Conservation (phyloP, 1,139 yeast genomes). For the Candida buenavistaensis region DNA sequence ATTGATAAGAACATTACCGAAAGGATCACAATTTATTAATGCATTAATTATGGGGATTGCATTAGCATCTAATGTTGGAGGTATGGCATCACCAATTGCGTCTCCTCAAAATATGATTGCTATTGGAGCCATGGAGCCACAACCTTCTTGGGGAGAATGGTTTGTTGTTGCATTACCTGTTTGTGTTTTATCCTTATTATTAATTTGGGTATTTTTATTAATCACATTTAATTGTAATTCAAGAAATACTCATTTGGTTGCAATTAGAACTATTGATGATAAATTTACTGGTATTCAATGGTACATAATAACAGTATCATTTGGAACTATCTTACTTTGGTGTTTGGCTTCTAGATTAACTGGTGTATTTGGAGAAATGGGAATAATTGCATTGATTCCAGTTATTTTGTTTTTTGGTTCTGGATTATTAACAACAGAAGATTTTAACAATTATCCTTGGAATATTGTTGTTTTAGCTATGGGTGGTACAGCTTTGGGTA, state of each 20-base stretch:
- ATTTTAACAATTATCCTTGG: constrained; percentile 76
- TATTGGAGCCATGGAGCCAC: constrained; percentile 63
- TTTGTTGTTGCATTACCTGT: constrained; percentile 69
- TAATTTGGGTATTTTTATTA: constrained; percentile 59
- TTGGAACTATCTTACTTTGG: constrained; percentile 67
- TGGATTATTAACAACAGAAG: constrained; percentile 63
- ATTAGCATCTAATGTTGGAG: constrained; percentile 69
- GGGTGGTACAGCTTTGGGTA: constrained; percentile 79
- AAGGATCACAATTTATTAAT: constrained; percentile 59
- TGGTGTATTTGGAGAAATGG: constrained; percentile 66
- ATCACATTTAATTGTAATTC: constrained; percentile 54
- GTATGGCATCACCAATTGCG: constrained; percentile 81
- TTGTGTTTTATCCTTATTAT: constrained; percentile 51
- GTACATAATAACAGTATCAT: constrained; percentile 54
- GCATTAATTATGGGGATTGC: constrained; percentile 74
- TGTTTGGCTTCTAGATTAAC: constrained; percentile 63
- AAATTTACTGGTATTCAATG: constrained; percentile 62
- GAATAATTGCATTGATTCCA: constrained; percentile 68
- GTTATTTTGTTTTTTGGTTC: constrained; percentile 69
- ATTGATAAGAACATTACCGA: constrained; percentile 59
- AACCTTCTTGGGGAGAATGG: constrained; percentile 80
- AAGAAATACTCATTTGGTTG: constrained; percentile 41
- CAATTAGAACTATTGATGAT: constrained; percentile 61
- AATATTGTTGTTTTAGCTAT: constrained; percentile 71
- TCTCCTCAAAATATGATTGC: constrained; percentile 80